Conservation (phyloP, 2,329 filamentous ascomycete species). For the Penicillium sp. region DNA sequence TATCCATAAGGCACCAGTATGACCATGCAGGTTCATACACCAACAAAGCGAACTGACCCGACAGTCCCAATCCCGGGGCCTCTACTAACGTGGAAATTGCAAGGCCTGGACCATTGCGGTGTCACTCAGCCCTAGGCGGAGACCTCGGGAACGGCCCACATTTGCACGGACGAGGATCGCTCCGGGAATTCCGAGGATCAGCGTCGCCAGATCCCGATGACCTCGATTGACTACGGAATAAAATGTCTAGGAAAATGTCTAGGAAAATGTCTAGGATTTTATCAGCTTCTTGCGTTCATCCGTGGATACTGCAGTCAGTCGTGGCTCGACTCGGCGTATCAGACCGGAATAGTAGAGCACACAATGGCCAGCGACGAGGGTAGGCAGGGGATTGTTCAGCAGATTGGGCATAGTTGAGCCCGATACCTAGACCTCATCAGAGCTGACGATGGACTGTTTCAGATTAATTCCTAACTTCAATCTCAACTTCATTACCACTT, state of each 20-base stretch:
- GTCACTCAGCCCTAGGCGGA: neutral
- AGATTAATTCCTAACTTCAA: too few relatives aligned
- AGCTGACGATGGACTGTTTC: too few relatives aligned
- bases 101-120: neutral
- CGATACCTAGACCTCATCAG: too few relatives aligned
- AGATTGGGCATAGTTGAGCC: too few relatives aligned
- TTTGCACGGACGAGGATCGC: neutral
- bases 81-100: neutral
- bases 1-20: too few relatives aligned
- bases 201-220: neutral
- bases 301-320: neutral
- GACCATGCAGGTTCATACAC: too few relatives aligned
- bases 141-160: neutral
- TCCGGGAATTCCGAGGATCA: neutral
- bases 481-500: too few relatives aligned
- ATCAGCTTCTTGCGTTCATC: neutral
- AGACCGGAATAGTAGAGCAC: neutral
- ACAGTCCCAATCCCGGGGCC: neutral
- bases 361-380: neutral
- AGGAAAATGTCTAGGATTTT: neutral
- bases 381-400: too few relatives aligned
- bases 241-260: too few relatives aligned
- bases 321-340: neutral
- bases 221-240: neutral
- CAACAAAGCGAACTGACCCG: neutral